phyloP scores from a whole-genome alignment of 306 rosid species.

The Quercus dentata region DNA sequence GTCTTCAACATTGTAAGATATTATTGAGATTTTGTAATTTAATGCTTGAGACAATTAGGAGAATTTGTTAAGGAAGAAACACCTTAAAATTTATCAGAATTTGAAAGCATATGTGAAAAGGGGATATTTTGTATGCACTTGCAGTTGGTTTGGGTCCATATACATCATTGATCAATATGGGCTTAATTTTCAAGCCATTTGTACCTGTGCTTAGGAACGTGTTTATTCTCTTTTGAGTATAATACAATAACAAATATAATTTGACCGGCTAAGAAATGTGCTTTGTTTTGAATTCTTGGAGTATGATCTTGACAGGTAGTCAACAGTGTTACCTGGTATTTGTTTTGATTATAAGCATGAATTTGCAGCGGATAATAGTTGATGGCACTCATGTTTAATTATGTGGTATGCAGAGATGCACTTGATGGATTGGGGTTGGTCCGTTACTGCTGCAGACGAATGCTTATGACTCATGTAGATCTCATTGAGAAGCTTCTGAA shows the following conservation, averaged over 20 bases:
- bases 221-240: no score
- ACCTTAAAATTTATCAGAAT: no score
- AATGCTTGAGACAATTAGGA: no score
- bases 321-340: neutral
- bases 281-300: no score
- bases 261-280: no score
- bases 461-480: slow-evolving; percentile 99
- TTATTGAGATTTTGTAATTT: no score
- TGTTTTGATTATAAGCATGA: neutral
- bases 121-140: neutral
- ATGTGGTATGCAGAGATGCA: slow-evolving; percentile 64
- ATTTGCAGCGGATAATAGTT: neutral
- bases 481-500: slow-evolving; percentile 96
- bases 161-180: neutral
- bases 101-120: no score
- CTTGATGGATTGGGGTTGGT: slow-evolving; percentile 89
- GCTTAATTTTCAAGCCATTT: neutral
- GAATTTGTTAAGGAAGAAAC: no score
- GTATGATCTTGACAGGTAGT: neutral
- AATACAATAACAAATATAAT: no score
- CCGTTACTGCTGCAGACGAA: slow-evolving; percentile 89
- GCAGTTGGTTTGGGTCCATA: no score
- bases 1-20: no score
- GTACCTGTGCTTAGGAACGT: no score
- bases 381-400: slow-evolving; percentile 11